Evolutionary conservation across 805 yeast species (phyloP).

Genomic region (Yarrowia sp.): DNA sequence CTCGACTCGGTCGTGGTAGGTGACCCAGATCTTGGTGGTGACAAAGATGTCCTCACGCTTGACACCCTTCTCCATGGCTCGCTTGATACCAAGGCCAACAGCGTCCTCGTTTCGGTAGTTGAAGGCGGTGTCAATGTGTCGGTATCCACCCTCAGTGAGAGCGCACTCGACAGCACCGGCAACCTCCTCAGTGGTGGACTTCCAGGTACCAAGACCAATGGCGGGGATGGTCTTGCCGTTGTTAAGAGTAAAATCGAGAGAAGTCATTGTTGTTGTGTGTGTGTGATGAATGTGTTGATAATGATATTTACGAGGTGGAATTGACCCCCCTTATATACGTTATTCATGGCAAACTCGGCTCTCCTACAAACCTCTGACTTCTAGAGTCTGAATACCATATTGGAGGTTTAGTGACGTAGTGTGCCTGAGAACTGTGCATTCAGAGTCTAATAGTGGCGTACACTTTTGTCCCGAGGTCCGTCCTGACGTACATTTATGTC

Average conservation of each 20-base stretch:
- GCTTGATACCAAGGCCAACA: constrained; percentile 56
- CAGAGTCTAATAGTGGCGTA: not conserved
- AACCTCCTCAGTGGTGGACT: constrained; percentile 50
- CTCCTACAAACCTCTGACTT: not conserved
- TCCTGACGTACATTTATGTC: constrained; percentile 9
- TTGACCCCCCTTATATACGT: not conserved
- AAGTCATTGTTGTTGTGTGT: constrained; percentile 7
- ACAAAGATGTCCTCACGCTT: constrained; percentile 54
- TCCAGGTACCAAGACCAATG: constrained; percentile 66
- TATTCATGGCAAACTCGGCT: not conserved
- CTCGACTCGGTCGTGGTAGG: constrained; percentile 42
- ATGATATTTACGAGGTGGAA: not conserved
- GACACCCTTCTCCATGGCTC: constrained; percentile 44
- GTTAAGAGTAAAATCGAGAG: constrained; percentile 44
- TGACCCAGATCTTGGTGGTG: constrained; percentile 62
- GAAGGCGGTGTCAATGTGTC: constrained; percentile 75
- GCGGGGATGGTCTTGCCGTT: constrained; percentile 64
- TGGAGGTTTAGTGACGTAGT: constrained; percentile 23
- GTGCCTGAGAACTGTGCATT: not conserved
- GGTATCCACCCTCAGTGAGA: constrained; percentile 56
- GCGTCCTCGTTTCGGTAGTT: constrained; percentile 65
- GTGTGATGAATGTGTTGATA: constrained; percentile 7
- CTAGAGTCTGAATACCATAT: not conserved
- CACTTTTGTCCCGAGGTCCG: not conserved
- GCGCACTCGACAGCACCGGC: constrained; percentile 49